Percentiles rank a stretch among this genome's conserved stretches.
phyloP scores from a whole-genome alignment of 1,139 yeast genomes.

The Suhomyces atakaporum region DNA sequence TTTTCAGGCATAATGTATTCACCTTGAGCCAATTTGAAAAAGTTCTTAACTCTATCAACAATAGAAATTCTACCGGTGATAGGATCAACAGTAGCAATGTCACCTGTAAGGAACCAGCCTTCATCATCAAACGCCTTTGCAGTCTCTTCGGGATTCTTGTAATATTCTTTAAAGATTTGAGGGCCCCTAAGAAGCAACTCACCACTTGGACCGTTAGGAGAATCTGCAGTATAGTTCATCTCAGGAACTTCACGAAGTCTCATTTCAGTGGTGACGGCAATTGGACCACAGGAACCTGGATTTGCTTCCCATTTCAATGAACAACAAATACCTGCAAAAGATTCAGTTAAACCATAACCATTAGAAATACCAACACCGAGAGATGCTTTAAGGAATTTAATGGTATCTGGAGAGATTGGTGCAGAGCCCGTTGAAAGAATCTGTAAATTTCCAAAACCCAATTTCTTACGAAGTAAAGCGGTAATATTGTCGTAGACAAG shows the following conservation, averaged over 20 bases:
- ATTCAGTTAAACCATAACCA: constrained; percentile 51
- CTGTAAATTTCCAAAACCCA: constrained; percentile 38
- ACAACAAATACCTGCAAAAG: constrained; percentile 43
- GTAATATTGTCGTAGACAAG: constrained; percentile 33
- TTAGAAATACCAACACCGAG: constrained; percentile 42
- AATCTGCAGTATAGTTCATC: constrained; percentile 36
- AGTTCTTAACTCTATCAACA: constrained; percentile 77
- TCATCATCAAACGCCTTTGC: constrained; percentile 25
- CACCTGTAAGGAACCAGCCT: constrained; percentile 76
- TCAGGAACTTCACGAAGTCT: constrained; percentile 41
- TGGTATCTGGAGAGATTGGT: constrained; percentile 45
- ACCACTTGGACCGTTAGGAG: constrained; percentile 42
- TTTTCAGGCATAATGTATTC: constrained; percentile 81
- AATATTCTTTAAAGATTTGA: constrained; percentile 41
- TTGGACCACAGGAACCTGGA: constrained; percentile 47
- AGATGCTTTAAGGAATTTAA: constrained; percentile 42
- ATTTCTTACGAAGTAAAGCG: constrained; percentile 30
- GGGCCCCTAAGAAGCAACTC: constrained; percentile 44
- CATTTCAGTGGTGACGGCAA: constrained; percentile 37
- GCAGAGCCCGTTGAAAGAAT: constrained; percentile 43
- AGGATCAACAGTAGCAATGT: constrained; percentile 59
- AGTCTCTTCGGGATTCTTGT: constrained; percentile 43
- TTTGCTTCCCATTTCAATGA: constrained; percentile 34
- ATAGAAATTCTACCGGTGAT: constrained; percentile 49
- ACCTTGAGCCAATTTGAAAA: constrained; percentile 80